Evolutionary conservation across 768 basidiomycete genomes (phyloP).

Genomic region (Serendipita vermifera): DNA sequence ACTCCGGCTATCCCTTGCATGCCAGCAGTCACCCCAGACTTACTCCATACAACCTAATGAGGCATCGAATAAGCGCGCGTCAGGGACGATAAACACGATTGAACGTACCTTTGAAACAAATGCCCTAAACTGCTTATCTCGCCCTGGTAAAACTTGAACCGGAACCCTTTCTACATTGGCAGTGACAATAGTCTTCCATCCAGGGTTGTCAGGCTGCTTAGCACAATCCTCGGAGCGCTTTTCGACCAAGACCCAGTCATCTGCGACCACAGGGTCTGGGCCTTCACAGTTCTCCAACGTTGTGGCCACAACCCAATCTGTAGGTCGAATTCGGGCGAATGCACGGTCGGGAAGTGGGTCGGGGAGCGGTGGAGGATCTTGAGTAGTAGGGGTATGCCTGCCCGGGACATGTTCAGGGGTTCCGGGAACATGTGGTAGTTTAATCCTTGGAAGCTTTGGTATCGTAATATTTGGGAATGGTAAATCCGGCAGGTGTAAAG

Average conservation of each 20-base stretch:
- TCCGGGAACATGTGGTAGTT: background rate
- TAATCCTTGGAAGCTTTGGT: background rate
- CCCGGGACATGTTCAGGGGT: background rate
- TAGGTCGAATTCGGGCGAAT: slow-evolving; percentile 62
- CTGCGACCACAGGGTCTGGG: slow-evolving; percentile 13
- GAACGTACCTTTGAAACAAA: slow-evolving; percentile 59
- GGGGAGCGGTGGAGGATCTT: slow-evolving; percentile 36
- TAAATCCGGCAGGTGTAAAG: background rate
- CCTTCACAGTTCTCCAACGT: slow-evolving; percentile 15
- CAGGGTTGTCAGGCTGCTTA: slow-evolving; percentile 30
- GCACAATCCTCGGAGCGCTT: slow-evolving; percentile 25
- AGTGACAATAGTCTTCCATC: slow-evolving; percentile 39
- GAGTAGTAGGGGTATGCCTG: slow-evolving; percentile 10
- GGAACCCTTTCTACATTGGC: slow-evolving; percentile 64
- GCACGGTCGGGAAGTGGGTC: slow-evolving; percentile 57
- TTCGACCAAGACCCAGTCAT: background rate
- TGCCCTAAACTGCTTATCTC: slow-evolving; percentile 58
- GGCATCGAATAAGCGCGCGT: background rate
- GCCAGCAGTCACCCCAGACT: slow-evolving; percentile 54
- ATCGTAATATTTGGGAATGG: background rate
- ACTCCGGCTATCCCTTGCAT: slow-evolving; percentile 53
- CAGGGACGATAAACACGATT: slow-evolving; percentile 9
- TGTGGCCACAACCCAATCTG: slow-evolving; percentile 46
- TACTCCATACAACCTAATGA: slow-evolving; percentile 52
- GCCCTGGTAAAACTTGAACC: slow-evolving; percentile 61